Conservation (phyloP, 2,329 filamentous ascomycete species). For the Parastagonospora nodorum region DNA sequence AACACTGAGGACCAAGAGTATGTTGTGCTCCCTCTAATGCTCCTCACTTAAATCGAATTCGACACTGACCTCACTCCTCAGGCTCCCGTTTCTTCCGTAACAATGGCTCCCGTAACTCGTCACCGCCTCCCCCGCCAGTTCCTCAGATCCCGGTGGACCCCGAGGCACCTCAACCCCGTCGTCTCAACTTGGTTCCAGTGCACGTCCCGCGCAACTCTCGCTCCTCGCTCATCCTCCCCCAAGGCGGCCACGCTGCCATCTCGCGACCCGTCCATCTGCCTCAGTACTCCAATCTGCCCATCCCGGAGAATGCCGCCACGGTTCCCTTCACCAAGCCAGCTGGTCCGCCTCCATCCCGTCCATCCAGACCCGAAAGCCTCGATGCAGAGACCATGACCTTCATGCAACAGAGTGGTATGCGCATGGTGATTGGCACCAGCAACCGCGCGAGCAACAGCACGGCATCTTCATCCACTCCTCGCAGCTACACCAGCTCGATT, state of each 20-base stretch:
- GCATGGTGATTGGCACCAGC: constrained; percentile 14
- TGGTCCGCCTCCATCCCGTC: constrained; percentile 18
- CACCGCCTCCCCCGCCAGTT: constrained; percentile 16
- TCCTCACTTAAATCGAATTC: neutral
- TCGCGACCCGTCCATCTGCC: constrained; percentile 17
- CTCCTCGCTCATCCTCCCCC: constrained; percentile 1
- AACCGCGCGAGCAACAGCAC: constrained; percentile 14
- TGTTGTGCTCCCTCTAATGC: neutral
- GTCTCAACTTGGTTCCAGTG: neutral
- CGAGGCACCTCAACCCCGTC: constrained; percentile 4
- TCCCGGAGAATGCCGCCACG: constrained; percentile 5
- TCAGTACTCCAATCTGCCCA: constrained; percentile 1
- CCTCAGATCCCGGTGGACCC: constrained; percentile 18
- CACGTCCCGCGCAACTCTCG: constrained; percentile 6
- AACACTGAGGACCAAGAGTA: constrained; percentile 19
- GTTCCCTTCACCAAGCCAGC: constrained; percentile 16
- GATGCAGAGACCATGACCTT: constrained; percentile 19
- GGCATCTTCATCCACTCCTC: constrained; percentile 5
- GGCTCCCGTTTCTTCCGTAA: constrained; percentile 23
- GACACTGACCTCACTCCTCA: neutral
- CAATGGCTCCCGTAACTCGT: constrained; percentile 1
- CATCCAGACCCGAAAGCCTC: constrained; percentile 18
- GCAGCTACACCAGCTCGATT: constrained; percentile 11
- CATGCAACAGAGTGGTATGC: constrained; percentile 16
- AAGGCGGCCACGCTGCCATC: constrained; percentile 9